These are phyloP conservation scores for Adansonia madagascariensis DNA, from an alignment of 441 rosid species.

Conservation along the genomic window DNA sequence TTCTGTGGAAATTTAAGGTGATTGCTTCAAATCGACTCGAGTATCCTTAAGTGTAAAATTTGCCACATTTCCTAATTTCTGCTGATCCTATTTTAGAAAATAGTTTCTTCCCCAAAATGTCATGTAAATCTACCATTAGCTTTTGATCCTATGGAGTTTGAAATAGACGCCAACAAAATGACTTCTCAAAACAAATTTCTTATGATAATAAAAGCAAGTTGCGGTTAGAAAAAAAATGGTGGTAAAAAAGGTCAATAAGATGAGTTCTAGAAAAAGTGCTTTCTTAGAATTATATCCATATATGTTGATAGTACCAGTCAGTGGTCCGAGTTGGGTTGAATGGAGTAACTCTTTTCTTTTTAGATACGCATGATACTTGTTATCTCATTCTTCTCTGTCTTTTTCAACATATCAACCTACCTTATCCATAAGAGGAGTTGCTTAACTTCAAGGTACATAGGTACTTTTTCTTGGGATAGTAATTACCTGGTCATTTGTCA, in stretches of 20 bases:
- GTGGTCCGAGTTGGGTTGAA: neutral
- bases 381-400: neutral
- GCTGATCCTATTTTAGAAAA: conserved; percentile 5
- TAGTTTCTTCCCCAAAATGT: neutral
- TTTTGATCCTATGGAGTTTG: neutral
- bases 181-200: neutral
- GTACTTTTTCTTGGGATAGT: neutral
- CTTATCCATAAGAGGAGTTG: conserved; percentile 15
- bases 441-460: neutral
- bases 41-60: neutral
- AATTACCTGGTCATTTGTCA: neutral
- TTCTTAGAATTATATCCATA: conserved; percentile 9
- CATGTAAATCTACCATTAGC: conserved; percentile 12
- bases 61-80: neutral
- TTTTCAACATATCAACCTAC: neutral
- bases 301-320: neutral
- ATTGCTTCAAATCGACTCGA: neutral
- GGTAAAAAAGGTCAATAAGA: neutral
- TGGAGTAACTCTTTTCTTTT: neutral
- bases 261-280: conserved; percentile 9
- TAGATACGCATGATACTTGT: neutral
- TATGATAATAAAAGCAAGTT: conserved; percentile 1
- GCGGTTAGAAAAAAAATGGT: neutral
- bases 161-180: neutral
- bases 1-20: neutral